Evolutionary conservation across 2,329 filamentous ascomycete genomes (phyloP).

Genomic region (Cladosporium austrohemisphaericum): DNA sequence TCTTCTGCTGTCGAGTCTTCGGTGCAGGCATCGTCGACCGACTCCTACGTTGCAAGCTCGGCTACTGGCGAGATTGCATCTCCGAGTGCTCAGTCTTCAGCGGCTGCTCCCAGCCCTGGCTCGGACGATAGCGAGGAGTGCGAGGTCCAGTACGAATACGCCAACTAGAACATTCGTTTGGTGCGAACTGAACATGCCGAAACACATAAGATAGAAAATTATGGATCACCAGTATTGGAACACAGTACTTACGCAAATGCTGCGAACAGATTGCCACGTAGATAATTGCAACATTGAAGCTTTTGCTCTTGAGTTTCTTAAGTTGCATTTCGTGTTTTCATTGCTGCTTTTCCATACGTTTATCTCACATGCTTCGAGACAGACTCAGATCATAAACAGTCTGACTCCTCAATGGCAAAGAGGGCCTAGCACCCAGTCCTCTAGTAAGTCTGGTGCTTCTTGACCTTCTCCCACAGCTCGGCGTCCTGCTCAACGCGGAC

Average conservation of each 20-base stretch:
- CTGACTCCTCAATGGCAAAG: too few species aligned
- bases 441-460: conserved; percentile 32
- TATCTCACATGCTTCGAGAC: not conserved
- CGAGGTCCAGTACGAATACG: conserved; percentile 24
- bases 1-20: conserved; percentile 10
- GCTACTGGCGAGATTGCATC: conserved; percentile 4
- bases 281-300: not conserved
- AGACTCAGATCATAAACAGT: not conserved
- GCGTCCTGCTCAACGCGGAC: conserved; percentile 33
- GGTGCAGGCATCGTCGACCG: conserved; percentile 4
- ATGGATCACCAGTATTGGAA: too few species aligned
- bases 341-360: not conserved
- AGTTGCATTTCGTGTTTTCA: not conserved
- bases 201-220: not conserved
- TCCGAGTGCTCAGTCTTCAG: conserved; percentile 7
- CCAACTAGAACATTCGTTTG: too few species aligned
- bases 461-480: conserved; percentile 32
- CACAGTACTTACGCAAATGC: too few species aligned
- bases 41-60: conserved; percentile 1
- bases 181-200: not conserved
- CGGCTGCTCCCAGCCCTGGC: conserved; percentile 1
- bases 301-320: not conserved
- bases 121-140: conserved; percentile 16
- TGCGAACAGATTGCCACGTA: too few species aligned
- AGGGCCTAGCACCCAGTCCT: too few species aligned